These are phyloP conservation scores for Trichosporon coremiiforme DNA, from an alignment of 1,284 basidiomycete genomes.

Conservation along the genomic window DNA sequence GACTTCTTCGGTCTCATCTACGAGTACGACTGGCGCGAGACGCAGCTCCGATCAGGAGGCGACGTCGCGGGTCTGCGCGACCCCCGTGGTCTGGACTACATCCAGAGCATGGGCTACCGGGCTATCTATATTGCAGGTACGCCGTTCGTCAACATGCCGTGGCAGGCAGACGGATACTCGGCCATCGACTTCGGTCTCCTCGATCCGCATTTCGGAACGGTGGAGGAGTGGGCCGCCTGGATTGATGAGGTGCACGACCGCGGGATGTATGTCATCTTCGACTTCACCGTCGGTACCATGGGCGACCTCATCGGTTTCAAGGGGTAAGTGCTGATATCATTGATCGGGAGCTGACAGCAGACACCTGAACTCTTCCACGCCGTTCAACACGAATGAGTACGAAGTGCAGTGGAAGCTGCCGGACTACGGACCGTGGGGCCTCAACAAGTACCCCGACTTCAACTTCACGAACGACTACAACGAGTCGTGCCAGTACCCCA, in stretches of 20 bases:
- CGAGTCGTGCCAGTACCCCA: constrained; percentile 70
- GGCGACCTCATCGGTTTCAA: constrained; percentile 79
- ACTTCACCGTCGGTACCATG: constrained; percentile 91
- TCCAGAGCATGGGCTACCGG: constrained; percentile 80
- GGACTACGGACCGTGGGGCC: constrained; percentile 75
- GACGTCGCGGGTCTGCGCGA: constrained; percentile 74
- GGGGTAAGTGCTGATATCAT: constrained; percentile 60
- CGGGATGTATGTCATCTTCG: constrained; percentile 86
- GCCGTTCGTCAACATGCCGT: constrained; percentile 88
- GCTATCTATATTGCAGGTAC: constrained; percentile 88
- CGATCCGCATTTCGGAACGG: constrained; percentile 85
- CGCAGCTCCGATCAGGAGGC: constrained; percentile 81
- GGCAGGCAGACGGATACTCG: constrained; percentile 93
- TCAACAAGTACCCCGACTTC: constrained; percentile 80
- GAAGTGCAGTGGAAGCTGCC: constrained; percentile 74
- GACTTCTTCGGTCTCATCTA: constrained; percentile 77
- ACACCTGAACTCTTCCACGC: constrained; percentile 67
- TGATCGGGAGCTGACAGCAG: neutral
- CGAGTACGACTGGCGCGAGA: constrained; percentile 83
- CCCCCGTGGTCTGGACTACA: constrained; percentile 71
- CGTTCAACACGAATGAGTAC: constrained; percentile 75
- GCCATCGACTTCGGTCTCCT: constrained; percentile 83
- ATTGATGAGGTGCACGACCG: constrained; percentile 74
- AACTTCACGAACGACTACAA: constrained; percentile 63
- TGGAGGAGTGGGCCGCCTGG: constrained; percentile 72